Percentiles rank a stretch among this genome's conserved stretches.
Conservation (phyloP, 495 filamentous ascomycete species). For the Neohortaea acidophila region DNA sequence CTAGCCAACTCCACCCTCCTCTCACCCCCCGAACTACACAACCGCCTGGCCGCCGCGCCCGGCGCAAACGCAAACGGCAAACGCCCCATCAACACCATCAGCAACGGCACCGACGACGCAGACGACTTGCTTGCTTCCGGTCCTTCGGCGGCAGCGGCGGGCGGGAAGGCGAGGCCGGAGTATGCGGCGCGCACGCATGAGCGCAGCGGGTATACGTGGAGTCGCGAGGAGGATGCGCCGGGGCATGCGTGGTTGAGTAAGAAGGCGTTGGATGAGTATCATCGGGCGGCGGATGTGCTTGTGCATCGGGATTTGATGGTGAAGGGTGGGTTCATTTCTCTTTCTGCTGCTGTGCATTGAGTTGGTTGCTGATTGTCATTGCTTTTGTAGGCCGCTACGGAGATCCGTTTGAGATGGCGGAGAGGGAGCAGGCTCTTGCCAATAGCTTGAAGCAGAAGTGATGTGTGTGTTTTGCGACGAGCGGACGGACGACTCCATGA, state of each 20-base stretch:
- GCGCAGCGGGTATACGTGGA: slow-evolving; percentile 25
- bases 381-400: slow-evolving; percentile 9
- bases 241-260: slow-evolving; percentile 41
- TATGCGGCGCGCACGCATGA: slow-evolving; percentile 15
- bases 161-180: slow-evolving; percentile 12
- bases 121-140: background rate
- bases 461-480: too few species aligned
- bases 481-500: too few species aligned
- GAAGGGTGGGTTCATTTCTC: slow-evolving; percentile 17
- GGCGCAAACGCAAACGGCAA: slow-evolving; percentile 26
- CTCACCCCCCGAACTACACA: slow-evolving; percentile 41
- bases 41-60: slow-evolving; percentile 11
- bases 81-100: slow-evolving; percentile 15
- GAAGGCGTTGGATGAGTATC: slow-evolving; percentile 25
- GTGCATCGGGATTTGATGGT: slow-evolving; percentile 24
- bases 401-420: slow-evolving; percentile 15
- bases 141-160: slow-evolving; percentile 5
- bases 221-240: slow-evolving; percentile 29
- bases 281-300: slow-evolving; percentile 23
- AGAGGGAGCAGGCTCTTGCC: slow-evolving; percentile 10
- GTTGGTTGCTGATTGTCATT: slow-evolving; percentile 1
- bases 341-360: background rate
- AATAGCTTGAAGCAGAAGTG: slow-evolving; percentile 14
- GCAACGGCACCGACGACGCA: slow-evolving; percentile 11
- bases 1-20: slow-evolving; percentile 20